A percentile compares a stretch with the other conserved stretches of the same genome.
These are phyloP conservation scores for Neurospora hispaniola DNA, from an alignment of 495 filamentous ascomycete genomes.

Conservation along the genomic window DNA sequence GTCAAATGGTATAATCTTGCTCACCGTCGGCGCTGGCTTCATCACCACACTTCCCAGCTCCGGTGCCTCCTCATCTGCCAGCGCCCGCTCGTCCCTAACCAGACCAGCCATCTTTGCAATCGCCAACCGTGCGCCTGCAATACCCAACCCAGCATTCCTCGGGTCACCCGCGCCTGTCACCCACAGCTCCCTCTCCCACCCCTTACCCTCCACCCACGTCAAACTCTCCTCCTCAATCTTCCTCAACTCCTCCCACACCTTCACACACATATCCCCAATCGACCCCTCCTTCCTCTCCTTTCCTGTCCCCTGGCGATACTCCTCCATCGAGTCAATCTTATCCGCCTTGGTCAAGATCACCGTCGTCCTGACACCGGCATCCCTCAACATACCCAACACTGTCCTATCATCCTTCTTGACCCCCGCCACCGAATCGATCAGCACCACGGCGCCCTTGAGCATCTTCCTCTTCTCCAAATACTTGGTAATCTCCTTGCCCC, in stretches of 20 bases:
- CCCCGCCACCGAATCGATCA: conserved; percentile 75
- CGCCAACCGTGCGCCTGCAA: conserved; percentile 26
- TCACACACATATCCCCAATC: conserved; percentile 24
- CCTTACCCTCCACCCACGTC: conserved; percentile 24
- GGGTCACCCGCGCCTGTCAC: conserved; percentile 36
- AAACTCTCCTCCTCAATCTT: conserved; percentile 20
- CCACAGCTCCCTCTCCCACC: conserved; percentile 38
- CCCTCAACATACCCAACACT: conserved; percentile 53
- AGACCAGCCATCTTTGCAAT: conserved; percentile 32
- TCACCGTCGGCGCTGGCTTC: neutral
- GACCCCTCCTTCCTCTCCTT: conserved; percentile 12
- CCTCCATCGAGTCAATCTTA: conserved; percentile 17
- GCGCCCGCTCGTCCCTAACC: conserved; percentile 15
- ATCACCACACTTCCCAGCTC: conserved; percentile 1
- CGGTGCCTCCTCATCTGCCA: neutral
- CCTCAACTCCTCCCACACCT: conserved; percentile 27
- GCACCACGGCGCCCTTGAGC: conserved; percentile 70
- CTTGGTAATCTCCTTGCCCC: conserved; percentile 81
- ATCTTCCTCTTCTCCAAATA: conserved; percentile 63
- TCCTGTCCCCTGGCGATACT: neutral
- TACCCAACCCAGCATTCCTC: conserved; percentile 13
- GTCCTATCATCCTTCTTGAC: conserved; percentile 61
- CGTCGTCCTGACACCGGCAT: conserved; percentile 56
- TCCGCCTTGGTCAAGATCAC: conserved; percentile 82
- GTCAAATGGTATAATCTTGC: conserved; percentile 23